phyloP scores from a whole-genome alignment of 768 basidiomycete species.

The Tricholoma matsutake region DNA sequence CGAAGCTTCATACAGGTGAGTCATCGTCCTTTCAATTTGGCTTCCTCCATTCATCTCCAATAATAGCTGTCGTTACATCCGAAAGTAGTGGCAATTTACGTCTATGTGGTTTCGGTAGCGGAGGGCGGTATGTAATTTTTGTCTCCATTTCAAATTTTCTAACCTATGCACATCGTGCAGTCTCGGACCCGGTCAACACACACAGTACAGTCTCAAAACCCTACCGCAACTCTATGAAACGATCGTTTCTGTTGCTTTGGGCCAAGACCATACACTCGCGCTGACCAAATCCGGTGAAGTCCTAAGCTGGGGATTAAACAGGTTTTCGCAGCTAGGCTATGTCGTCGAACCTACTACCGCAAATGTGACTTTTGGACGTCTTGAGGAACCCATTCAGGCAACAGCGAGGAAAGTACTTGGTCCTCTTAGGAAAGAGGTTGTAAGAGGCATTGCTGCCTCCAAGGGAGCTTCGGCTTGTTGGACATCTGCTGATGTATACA shows the following conservation, averaged over 20 bases:
- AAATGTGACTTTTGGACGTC: conserved; percentile 33
- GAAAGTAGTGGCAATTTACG: conserved; percentile 73
- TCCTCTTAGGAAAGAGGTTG: conserved; percentile 71
- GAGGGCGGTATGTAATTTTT: conserved; percentile 61
- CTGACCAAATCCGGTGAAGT: conserved; percentile 81
- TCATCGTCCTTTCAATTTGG: not conserved
- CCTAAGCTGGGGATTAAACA: conserved; percentile 87
- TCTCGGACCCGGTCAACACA: conserved; percentile 73
- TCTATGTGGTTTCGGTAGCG: conserved; percentile 86
- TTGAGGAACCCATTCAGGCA: conserved; percentile 75
- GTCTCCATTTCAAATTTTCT: not conserved
- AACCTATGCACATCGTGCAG: conserved; percentile 31
- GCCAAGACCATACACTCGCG: conserved; percentile 92
- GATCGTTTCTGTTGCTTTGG: conserved; percentile 71
- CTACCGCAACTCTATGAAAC: conserved; percentile 53
- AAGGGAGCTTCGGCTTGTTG: conserved; percentile 88
- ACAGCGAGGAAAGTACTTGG: conserved; percentile 73
- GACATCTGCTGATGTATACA: conserved; percentile 69
- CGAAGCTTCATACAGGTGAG: conserved; percentile 83
- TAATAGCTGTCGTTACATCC: conserved; percentile 58
- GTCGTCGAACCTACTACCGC: conserved; percentile 53
- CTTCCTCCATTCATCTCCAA: not conserved
- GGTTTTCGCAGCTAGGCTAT: conserved; percentile 89
- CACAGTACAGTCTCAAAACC: conserved; percentile 69
- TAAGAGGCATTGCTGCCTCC: conserved; percentile 82